Percentiles rank a stretch among this genome's conserved stretches.
phyloP scores from a whole-genome alignment of 1,284 basidiomycete genomes.

The Afroboletus lepidellus region DNA sequence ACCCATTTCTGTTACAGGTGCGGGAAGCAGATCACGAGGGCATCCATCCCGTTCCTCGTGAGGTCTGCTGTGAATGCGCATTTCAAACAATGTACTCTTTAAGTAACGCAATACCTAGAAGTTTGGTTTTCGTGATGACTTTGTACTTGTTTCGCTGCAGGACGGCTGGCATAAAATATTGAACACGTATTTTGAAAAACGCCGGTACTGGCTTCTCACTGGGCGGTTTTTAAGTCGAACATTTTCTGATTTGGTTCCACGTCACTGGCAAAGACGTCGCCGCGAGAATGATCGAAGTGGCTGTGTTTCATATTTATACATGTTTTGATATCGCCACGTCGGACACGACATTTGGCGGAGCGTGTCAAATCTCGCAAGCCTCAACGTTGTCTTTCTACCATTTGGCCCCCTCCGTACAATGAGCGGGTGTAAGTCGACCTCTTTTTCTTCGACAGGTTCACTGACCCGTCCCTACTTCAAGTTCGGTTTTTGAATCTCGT shows the following conservation, averaged over 20 bases:
- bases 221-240: too few species aligned
- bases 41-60: slow-evolving; percentile 43
- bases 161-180: too few species aligned
- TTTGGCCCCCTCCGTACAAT: slow-evolving; percentile 27
- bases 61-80: slow-evolving; percentile 43
- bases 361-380: slow-evolving; percentile 19
- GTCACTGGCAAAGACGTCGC: too few species aligned
- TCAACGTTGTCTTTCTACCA: slow-evolving; percentile 20
- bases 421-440: slow-evolving; percentile 38
- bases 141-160: too few species aligned
- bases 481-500: slow-evolving; percentile 96
- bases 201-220: too few species aligned
- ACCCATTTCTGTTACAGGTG: slow-evolving; percentile 64
- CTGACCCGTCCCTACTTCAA: slow-evolving; percentile 1
- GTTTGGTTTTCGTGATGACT: neutral
- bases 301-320: slow-evolving; percentile 21
- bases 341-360: slow-evolving; percentile 12
- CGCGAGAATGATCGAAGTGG: too few species aligned
- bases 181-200: too few species aligned
- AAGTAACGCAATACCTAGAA: neutral
- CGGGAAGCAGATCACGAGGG: slow-evolving; percentile 49
- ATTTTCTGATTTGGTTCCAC: too few species aligned
- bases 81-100: slow-evolving; percentile 37
- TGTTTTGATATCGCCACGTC: slow-evolving; percentile 36
- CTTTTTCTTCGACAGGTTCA: slow-evolving; percentile 28